phyloP scores from a whole-genome alignment of 805 yeast genomes.

The Metschnikowia similis region DNA sequence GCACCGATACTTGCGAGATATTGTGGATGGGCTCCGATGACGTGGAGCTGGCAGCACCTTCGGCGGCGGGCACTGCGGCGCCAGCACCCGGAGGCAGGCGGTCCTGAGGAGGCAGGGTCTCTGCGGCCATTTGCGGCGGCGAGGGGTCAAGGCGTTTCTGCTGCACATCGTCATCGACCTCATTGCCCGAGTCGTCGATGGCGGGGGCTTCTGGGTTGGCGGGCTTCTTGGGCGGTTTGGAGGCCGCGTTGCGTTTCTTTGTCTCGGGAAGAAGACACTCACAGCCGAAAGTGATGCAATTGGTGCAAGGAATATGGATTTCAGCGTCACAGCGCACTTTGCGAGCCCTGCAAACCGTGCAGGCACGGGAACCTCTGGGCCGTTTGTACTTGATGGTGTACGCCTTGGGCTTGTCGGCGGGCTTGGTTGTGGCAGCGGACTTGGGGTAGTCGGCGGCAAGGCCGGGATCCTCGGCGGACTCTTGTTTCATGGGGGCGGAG shows the following conservation, averaged over 20 bases:
- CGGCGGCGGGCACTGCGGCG: not conserved
- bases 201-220: not conserved
- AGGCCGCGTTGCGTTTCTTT: conserved; percentile 35
- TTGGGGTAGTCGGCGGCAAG: not conserved
- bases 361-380: conserved; percentile 67
- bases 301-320: conserved; percentile 49
- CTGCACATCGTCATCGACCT: not conserved
- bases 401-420: conserved; percentile 34
- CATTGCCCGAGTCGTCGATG: not conserved
- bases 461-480: not conserved
- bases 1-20: conserved; percentile 38
- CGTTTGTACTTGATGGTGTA: conserved; percentile 46
- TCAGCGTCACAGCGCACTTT: conserved; percentile 80
- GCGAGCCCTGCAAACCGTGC: conserved; percentile 71
- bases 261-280: conserved; percentile 67
- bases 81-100: not conserved
- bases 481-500: conserved; percentile 1
- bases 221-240: conserved; percentile 13
- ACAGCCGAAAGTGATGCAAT: conserved; percentile 68
- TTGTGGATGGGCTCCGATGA: conserved; percentile 35
- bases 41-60: not conserved
- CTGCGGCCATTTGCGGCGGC: not conserved
- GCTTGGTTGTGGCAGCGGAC: not conserved
- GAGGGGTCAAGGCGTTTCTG: not conserved
- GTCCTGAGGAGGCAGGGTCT: not conserved